A percentile compares a stretch with the other conserved stretches of the same genome.
phyloP scores from a whole-genome alignment of 257 asterid genomes.

The Ilex asprella region DNA sequence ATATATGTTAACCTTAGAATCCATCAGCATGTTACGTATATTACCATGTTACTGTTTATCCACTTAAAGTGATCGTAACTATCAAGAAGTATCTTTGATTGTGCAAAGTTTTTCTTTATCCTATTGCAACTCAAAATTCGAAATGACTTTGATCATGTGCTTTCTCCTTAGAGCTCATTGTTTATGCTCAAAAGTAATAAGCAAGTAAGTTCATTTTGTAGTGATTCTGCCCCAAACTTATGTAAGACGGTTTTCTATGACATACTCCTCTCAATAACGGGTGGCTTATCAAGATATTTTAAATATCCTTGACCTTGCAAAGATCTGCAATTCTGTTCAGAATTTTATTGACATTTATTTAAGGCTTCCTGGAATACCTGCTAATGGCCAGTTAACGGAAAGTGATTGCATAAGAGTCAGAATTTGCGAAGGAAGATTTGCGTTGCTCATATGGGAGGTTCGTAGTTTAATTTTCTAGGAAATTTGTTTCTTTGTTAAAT shows the following conservation, averaged over 20 bases:
- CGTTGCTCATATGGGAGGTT: constrained; percentile 93
- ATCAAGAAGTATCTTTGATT: not conserved
- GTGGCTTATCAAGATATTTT: constrained; percentile 90
- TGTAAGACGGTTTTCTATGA: constrained; percentile 12
- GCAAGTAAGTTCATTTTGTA: constrained; percentile 46
- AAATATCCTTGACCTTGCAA: constrained; percentile 80
- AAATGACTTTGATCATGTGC: constrained; percentile 97
- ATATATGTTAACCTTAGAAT: not conserved
- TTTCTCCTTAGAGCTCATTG: constrained; percentile 96
- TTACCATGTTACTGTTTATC: not conserved
- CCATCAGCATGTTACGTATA: not conserved
- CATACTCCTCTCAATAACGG: constrained; percentile 29
- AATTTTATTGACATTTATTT: constrained; percentile 82
- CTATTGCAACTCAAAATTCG: constrained; percentile 89
- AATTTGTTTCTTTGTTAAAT: not conserved
- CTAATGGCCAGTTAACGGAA: constrained; percentile 80
- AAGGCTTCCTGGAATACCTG: constrained; percentile 64
- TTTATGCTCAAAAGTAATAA: constrained; percentile 88
- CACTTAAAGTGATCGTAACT: constrained; percentile 15
- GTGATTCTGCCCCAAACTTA: constrained; percentile 12
- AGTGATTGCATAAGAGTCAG: constrained; percentile 91
- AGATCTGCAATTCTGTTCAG: constrained; percentile 94
- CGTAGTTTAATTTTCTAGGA: constrained; percentile 14
- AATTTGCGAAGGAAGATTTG: constrained; percentile 96
- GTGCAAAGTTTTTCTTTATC: not conserved